These are phyloP conservation scores for Diaporthe batatas DNA, from an alignment of 2,329 filamentous ascomycete genomes.

Conservation along the genomic window DNA sequence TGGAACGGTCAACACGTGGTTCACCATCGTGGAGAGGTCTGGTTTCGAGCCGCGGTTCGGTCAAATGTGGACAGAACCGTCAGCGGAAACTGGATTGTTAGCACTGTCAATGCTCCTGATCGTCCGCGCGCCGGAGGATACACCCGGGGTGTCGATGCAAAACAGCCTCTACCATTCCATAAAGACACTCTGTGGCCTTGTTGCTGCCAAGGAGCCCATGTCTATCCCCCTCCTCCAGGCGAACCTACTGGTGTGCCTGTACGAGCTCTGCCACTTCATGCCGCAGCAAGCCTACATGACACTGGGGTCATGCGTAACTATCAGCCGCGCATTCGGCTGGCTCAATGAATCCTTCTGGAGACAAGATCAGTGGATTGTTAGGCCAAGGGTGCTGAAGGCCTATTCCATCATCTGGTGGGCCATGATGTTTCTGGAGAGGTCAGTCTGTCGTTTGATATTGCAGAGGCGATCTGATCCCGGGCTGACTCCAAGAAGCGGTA, in stretches of 20 bases:
- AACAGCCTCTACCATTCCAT: slow-evolving; percentile 47
- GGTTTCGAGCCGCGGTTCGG: slow-evolving; percentile 46
- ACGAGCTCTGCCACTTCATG: slow-evolving; percentile 49
- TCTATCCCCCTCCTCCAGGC: slow-evolving; percentile 47
- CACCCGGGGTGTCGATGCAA: slow-evolving; percentile 43
- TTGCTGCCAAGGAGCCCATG: slow-evolving; percentile 46
- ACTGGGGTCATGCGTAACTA: slow-evolving; percentile 47
- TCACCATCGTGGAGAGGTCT: slow-evolving; percentile 47
- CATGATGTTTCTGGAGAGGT: slow-evolving; percentile 50
- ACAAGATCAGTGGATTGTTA: slow-evolving; percentile 43
- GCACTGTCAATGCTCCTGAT: slow-evolving; percentile 49
- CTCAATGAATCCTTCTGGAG: slow-evolving; percentile 46
- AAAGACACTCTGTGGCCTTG: slow-evolving; percentile 47
- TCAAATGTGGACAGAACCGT: slow-evolving; percentile 47
- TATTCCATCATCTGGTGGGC: slow-evolving; percentile 51
- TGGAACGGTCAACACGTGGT: slow-evolving; percentile 48
- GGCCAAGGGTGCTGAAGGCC: slow-evolving; percentile 46
- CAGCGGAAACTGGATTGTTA: slow-evolving; percentile 47
- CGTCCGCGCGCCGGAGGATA: slow-evolving; percentile 44
- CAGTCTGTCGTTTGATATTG: slow-evolving; percentile 24
- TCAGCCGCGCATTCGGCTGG: slow-evolving; percentile 49
- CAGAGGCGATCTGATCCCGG: background rate
- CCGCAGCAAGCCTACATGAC: slow-evolving; percentile 50
- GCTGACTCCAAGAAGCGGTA: slow-evolving; percentile 42
- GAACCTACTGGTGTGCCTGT: slow-evolving; percentile 48